These are phyloP conservation scores for Potentilla sterilis DNA, from an alignment of 306 rosid genomes.

Conservation along the genomic window DNA sequence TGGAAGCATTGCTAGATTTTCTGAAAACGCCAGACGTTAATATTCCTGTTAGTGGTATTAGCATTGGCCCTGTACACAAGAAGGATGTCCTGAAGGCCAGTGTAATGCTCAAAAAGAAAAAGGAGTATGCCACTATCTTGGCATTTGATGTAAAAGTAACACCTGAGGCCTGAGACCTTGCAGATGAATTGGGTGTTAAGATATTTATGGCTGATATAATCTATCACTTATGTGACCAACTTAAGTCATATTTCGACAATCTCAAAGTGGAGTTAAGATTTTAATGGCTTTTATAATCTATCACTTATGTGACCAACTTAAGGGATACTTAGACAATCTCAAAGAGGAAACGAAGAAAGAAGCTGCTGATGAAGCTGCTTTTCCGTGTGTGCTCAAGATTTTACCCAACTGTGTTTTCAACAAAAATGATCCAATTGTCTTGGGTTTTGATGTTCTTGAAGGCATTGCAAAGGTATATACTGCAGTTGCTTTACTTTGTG, in stretches of 20 bases:
- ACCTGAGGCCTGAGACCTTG: slow-evolving; percentile 86
- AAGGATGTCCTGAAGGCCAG: slow-evolving; percentile 97
- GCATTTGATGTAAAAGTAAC: slow-evolving; percentile 99
- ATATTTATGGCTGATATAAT: slow-evolving; percentile 87
- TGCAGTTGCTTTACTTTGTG: background rate
- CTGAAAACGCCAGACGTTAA: slow-evolving; percentile 81
- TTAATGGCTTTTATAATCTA: slow-evolving; percentile 88
- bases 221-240: slow-evolving; percentile 86
- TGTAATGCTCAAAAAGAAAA: slow-evolving; percentile 93
- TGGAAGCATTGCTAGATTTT: slow-evolving; percentile 94
- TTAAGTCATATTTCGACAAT: slow-evolving; percentile 84
- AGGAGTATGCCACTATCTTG: slow-evolving; percentile 76
- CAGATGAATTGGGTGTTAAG: slow-evolving; percentile 80
- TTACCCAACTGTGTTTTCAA: slow-evolving; percentile 89
- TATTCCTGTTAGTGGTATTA: slow-evolving; percentile 93
- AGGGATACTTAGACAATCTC: slow-evolving; percentile 79
- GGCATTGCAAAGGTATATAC: slow-evolving; percentile 76
- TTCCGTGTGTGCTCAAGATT: slow-evolving; percentile 78
- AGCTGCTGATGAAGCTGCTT: slow-evolving; percentile 89
- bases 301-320: slow-evolving; percentile 86
- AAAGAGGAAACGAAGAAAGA: slow-evolving; percentile 94
- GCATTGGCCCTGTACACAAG: slow-evolving; percentile 94
- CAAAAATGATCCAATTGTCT: slow-evolving; percentile 95
- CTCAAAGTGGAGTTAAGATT: slow-evolving; percentile 89
- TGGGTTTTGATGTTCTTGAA: slow-evolving; percentile 91